phyloP scores from a whole-genome alignment of 2,329 filamentous ascomycete species.

The Canariomyces notabilis region DNA sequence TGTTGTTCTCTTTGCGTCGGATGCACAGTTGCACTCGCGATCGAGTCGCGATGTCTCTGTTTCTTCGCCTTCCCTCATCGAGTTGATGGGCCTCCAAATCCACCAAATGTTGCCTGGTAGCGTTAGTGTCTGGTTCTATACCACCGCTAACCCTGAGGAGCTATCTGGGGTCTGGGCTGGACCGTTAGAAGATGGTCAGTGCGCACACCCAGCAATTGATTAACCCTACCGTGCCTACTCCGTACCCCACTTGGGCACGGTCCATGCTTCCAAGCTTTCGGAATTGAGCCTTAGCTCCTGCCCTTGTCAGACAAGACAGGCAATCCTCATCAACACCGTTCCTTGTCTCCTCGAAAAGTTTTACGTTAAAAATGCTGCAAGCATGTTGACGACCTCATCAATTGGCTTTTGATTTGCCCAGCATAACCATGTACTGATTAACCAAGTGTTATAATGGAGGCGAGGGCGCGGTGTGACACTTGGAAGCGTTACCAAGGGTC shows the following conservation, averaged over 20 bases:
- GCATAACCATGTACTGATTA: background rate
- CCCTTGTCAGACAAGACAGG: background rate
- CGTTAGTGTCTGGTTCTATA: background rate
- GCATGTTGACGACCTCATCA: background rate
- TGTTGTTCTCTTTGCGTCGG: conserved; percentile 12
- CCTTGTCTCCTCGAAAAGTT: too few species aligned
- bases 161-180: background rate
- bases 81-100: background rate
- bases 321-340: background rate
- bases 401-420: background rate
- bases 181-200: conserved; percentile 4
- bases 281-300: background rate
- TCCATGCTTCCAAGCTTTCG: background rate
- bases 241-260: background rate
- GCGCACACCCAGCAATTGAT: background rate
- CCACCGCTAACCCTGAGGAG: background rate
- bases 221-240: too few species aligned
- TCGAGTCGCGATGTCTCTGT: conserved; percentile 12
- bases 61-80: too few species aligned
- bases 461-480: too few species aligned
- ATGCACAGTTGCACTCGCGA: background rate
- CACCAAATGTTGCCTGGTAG: background rate
- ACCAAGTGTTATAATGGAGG: too few species aligned
- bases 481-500: too few species aligned
- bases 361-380: background rate